Base-by-base conservation (phyloP, 768 basidiomycete species). In the Rhodotorula babjevae region DNA sequence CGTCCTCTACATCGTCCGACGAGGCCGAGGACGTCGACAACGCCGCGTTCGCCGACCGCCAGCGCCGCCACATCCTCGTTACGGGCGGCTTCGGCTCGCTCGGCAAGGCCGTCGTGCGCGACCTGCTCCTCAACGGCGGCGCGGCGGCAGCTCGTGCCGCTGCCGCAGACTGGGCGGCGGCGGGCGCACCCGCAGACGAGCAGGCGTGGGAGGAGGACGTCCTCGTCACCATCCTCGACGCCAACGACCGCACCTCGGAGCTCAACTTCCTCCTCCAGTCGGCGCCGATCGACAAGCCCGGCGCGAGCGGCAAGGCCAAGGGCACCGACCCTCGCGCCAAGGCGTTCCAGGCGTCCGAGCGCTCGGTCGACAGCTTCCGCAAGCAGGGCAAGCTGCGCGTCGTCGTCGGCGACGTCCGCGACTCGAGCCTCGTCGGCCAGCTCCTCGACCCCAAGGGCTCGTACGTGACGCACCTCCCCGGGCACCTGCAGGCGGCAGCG, bases 51-150 rank as follows among this genome's bases (percentile, higher is more conserved):
- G 31, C 27, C 16, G n/a, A 36, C 14, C 58, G 66, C 3, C 52
- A 46, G 1, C 63, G 63, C 11, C 75, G 76, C 1, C 77, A 78
- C 58, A 76, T 78, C 47, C 73, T 78, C 62, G 71, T 78, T 40
- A 76, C 73, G n/a, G 77, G 77, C 47, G 77, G 73, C 0, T 78
- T 78, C 65, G 71, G 75, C 29, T 74, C 75, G n/a, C 55, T 76
- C 42, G 77, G 77, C 33, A 74, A 68, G 31, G 56, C 67, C 33
- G 73, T 78, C 69, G 75, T 76, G 12, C 70, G 77, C 15, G 77
- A 78, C 55, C 50, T 78, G n/a, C 73, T 78, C 15, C 60, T 76
- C 5, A 56, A 47, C 42, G 58, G 36, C 65, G 64, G 44, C 55
- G 64, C 46, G 8, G 11, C 64, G 6, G 46, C 61, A 8, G 36